Percentiles rank a stretch among this genome's conserved stretches.
These are phyloP conservation scores for Russula ochroleuca DNA, from an alignment of 768 basidiomycete species.

Conservation along the genomic window DNA sequence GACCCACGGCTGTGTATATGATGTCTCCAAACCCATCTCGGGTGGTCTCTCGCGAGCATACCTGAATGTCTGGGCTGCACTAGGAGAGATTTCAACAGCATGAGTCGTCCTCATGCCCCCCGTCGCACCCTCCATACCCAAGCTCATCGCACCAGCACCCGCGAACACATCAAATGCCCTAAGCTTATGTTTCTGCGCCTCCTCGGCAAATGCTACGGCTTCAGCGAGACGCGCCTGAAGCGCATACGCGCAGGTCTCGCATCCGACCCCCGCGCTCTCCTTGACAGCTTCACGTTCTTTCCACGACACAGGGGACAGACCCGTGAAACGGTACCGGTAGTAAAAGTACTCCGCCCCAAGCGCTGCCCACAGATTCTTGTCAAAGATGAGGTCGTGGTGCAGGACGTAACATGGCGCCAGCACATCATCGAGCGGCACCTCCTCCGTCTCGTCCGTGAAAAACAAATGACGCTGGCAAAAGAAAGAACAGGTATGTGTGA, in stretches of 20 bases:
- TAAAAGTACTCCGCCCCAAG: slow-evolving; percentile 46
- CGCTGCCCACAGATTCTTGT: slow-evolving; percentile 18
- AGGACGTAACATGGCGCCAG: slow-evolving; percentile 49
- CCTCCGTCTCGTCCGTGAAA: slow-evolving; percentile 46
- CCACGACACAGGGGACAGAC: slow-evolving; percentile 35
- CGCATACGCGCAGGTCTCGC: slow-evolving; percentile 40
- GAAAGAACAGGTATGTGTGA: neutral
- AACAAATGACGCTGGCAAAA: slow-evolving; percentile 54
- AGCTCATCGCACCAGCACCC: slow-evolving; percentile 56
- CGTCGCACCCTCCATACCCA: slow-evolving; percentile 49
- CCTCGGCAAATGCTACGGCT: slow-evolving; percentile 32
- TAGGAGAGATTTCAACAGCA: slow-evolving; percentile 70
- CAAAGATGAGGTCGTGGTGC: slow-evolving; percentile 34
- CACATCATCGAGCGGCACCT: slow-evolving; percentile 38
- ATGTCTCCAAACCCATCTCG: neutral
- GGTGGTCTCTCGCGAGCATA: slow-evolving; percentile 33
- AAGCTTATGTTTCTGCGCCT: slow-evolving; percentile 31
- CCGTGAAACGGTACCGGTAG: slow-evolving; percentile 52
- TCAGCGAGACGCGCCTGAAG: slow-evolving; percentile 27
- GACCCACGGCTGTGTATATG: neutral
- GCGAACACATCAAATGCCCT: slow-evolving; percentile 42
- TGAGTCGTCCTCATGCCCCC: slow-evolving; percentile 57
- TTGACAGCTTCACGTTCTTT: slow-evolving; percentile 33
- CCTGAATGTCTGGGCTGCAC: slow-evolving; percentile 64
- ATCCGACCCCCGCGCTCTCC: slow-evolving; percentile 42